Percentiles rank a stretch among this genome's conserved stretches.
phyloP scores from a whole-genome alignment of 2,329 filamentous ascomycete species.

The Epicoccum nigrum region DNA sequence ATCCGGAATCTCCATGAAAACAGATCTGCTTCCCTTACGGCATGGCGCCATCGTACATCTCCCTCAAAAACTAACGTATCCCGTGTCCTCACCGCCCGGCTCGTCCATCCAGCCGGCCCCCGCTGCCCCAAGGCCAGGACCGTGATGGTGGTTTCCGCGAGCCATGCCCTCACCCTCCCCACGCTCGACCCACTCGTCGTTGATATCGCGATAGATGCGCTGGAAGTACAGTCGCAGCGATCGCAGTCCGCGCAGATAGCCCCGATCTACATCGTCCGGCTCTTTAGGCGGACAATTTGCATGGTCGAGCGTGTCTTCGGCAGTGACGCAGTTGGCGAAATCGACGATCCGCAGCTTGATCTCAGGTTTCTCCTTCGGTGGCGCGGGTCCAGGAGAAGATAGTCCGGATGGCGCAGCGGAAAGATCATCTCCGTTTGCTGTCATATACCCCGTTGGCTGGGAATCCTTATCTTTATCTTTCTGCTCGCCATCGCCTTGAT shows the following conservation, averaged over 20 bases:
- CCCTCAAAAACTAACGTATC: conserved; percentile 46
- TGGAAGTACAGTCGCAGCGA: conserved; percentile 84
- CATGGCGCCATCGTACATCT: neutral
- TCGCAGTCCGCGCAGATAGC: conserved; percentile 84
- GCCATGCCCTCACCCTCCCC: conserved; percentile 51
- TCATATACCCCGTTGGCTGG: conserved; percentile 21
- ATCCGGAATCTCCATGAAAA: conserved; percentile 2
- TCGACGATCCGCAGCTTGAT: conserved; percentile 98
- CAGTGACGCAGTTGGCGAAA: conserved; percentile 96
- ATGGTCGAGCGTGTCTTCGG: conserved; percentile 70
- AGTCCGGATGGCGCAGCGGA: conserved; percentile 34
- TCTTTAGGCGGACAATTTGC: conserved; percentile 78
- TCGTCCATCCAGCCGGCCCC: conserved; percentile 46
- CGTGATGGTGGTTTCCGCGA: conserved; percentile 35
- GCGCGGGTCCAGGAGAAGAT: conserved; percentile 24
- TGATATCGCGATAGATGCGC: conserved; percentile 81
- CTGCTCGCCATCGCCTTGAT: conserved; percentile 72
- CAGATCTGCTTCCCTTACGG: neutral
- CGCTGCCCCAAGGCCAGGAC: conserved; percentile 41
- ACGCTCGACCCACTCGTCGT: conserved; percentile 53
- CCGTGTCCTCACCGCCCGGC: conserved; percentile 41
- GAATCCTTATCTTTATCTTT: conserved; percentile 40
- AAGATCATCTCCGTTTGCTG: conserved; percentile 28
- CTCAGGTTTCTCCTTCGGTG: conserved; percentile 47
- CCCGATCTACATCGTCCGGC: conserved; percentile 80